Base-by-base conservation (phyloP, 371 early-diverging fungal species). In the Mortierella sp. region DNA sequence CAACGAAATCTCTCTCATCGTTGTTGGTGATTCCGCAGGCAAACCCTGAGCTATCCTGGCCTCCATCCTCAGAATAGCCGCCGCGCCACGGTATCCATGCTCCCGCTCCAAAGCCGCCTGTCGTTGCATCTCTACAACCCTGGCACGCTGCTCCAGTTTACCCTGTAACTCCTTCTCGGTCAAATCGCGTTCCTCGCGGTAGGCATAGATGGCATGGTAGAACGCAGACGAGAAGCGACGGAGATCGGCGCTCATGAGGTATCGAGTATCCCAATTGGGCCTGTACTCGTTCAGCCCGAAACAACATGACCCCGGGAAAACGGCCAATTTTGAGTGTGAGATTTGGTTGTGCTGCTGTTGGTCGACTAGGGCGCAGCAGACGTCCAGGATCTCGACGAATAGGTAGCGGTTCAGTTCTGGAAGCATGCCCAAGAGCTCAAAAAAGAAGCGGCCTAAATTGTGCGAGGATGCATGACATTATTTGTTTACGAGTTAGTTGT, bases 131-230 rank as follows among this genome's bases (percentile, higher is more conserved):
- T 85, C 85, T 67, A 81, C 40, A 5, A 75, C 69, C n/a, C 79
- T 75, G 0, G 71, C 81, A 21, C 85, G 85, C 21, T 72, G 77
- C 9, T 78, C 74, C 43, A 85, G 59, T 34, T 85, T 85, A 5
- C 73, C 78, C 28, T 85, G 85, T 10, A 85, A 74, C n/a, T 85
- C 61, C 19, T 76, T 77, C 53, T 78, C 81, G 11, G 85, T 76
- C 57, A 85, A 59, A 67, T 85, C 85, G 8, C 85, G 81, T 28
- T 85, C 85, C 26, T 85, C 85, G 44, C 85, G 78, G 61, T 85
- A 85, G n/a, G 85, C 85, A 31, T 85, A 85, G 69, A 85, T 85
- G 64, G 81, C 81, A 70, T 85, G 85, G 48, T 85, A 85, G 31
- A 85, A 85, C 8, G 85, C 85, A 1, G 78, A 69, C 1, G 85